Evolutionary conservation across 2,329 filamentous ascomycete genomes (phyloP).

Genomic region (Colletotrichum tropicale): DNA sequence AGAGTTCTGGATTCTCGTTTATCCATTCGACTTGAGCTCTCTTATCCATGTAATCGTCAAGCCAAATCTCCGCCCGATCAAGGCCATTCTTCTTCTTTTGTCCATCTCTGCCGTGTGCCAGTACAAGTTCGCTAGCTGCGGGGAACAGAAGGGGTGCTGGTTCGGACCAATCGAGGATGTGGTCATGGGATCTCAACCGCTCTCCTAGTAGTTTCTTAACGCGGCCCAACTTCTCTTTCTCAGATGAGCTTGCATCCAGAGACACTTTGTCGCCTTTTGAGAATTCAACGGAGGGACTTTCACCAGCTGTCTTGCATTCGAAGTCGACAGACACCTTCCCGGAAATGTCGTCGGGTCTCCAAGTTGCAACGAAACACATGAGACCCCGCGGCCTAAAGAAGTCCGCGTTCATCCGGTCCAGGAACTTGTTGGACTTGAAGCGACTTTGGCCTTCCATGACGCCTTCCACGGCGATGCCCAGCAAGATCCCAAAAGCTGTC

Average conservation of each 20-base stretch:
- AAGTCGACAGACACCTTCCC: slow-evolving; percentile 32
- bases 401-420: slow-evolving; percentile 59
- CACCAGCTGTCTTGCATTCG: slow-evolving; percentile 18
- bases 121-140: background rate
- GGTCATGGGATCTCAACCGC: slow-evolving; percentile 25
- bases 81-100: slow-evolving; percentile 22
- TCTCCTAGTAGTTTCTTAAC: background rate
- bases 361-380: slow-evolving; percentile 55
- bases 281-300: no score
- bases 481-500: slow-evolving; percentile 45
- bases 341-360: slow-evolving; percentile 41
- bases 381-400: slow-evolving; percentile 63
- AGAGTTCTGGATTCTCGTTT: slow-evolving; percentile 16
- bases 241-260: background rate
- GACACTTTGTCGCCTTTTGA: background rate
- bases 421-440: slow-evolving; percentile 54
- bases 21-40: slow-evolving; percentile 25
- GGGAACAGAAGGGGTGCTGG: slow-evolving; percentile 55
- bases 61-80: slow-evolving; percentile 23
- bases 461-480: slow-evolving; percentile 45
- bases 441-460: slow-evolving; percentile 44
- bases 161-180: slow-evolving; percentile 46
- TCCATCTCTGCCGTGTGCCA: slow-evolving; percentile 1
- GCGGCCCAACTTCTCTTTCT: background rate
- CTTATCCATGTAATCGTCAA: slow-evolving; percentile 24